Percentiles rank a stretch among this genome's conserved stretches.
phyloP scores from a whole-genome alignment of 73 alveolate species.

The Tetrahymena borealis region DNA sequence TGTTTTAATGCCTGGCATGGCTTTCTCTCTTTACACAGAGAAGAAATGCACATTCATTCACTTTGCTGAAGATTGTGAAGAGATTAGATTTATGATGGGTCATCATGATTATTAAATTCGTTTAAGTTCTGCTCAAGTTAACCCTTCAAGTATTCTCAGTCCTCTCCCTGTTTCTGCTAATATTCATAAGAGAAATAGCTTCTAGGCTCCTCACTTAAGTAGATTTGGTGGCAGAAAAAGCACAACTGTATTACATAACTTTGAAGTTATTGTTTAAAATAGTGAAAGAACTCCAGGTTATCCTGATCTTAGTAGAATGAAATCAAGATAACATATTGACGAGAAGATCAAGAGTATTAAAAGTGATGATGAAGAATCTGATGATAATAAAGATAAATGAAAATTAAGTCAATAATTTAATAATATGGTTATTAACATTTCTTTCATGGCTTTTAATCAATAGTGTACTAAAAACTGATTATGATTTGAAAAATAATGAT shows the following conservation, averaged over 20 bases:
- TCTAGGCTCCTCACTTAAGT: not conserved
- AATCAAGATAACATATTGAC: not conserved
- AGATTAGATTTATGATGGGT: not conserved
- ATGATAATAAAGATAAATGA: not conserved
- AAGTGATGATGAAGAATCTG: not conserved
- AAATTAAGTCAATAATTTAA: not conserved
- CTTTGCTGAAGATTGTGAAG: constrained; percentile 2
- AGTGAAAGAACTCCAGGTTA: not conserved
- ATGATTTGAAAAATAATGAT: too few relatives aligned
- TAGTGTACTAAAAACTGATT: too few relatives aligned
- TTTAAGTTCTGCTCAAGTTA: not conserved
- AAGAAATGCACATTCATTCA: not conserved
- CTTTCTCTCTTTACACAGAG: not conserved
- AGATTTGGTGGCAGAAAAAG: not conserved
- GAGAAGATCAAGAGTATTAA: not conserved
- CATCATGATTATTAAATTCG: not conserved
- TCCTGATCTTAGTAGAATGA: not conserved
- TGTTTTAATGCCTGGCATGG: not conserved
- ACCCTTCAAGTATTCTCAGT: not conserved
- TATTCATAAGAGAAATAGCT: not conserved
- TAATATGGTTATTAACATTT: not conserved
- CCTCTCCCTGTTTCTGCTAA: not conserved
- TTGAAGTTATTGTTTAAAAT: not conserved
- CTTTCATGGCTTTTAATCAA: too few relatives aligned
- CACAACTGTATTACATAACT: not conserved